phyloP scores from a whole-genome alignment of 2,329 filamentous ascomycete species.

The Nectriaceae sp. region DNA sequence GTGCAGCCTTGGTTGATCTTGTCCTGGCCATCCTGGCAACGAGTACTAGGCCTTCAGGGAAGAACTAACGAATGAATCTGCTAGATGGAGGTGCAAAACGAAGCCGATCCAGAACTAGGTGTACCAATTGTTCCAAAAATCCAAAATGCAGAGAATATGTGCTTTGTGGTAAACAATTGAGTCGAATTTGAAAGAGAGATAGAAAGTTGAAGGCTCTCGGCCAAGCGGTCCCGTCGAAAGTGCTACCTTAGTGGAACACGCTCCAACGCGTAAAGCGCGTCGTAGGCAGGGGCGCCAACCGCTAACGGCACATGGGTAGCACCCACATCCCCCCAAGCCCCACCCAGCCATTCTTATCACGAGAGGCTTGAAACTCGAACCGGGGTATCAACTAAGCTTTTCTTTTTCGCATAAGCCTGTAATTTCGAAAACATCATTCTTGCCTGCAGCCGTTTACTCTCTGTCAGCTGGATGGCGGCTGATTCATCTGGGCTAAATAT shows the following conservation, averaged over 20 bases:
- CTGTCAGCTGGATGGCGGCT: conserved; percentile 20
- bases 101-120: neutral
- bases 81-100: neutral
- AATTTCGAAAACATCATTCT: neutral
- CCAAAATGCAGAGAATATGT: too few species aligned
- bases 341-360: too few species aligned
- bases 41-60: conserved; percentile 52
- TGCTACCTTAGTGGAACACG: too few species aligned
- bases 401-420: neutral
- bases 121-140: neutral
- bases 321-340: neutral
- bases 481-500: conserved; percentile 10
- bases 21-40: conserved; percentile 52
- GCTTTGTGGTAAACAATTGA: too few species aligned
- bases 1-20: conserved; percentile 43
- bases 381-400: neutral
- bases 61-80: neutral
- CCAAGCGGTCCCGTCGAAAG: too few species aligned
- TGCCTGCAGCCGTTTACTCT: neutral
- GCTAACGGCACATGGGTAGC: neutral
- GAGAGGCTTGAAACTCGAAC: neutral
- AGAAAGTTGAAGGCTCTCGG: too few species aligned
- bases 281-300: neutral
- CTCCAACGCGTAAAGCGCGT: conserved; percentile 10
- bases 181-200: too few species aligned